phyloP scores from a whole-genome alignment of 805 yeast species.

The Ogataea sp. region DNA sequence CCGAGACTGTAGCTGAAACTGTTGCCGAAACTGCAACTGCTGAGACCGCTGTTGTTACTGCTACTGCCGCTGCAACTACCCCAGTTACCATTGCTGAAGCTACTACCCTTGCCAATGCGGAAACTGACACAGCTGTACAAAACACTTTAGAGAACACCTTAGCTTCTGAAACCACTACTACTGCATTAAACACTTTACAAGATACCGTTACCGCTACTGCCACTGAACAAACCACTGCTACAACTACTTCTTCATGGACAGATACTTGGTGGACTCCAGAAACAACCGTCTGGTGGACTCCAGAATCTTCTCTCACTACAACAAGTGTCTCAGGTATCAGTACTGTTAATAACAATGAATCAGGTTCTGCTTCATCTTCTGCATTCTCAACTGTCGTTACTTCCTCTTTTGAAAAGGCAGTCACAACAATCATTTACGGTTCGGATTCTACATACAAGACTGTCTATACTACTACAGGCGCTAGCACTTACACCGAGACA shows the following conservation, averaged over 20 bases:
- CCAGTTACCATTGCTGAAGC: background rate
- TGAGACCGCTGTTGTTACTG: background rate
- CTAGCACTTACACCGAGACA: constrained; percentile 9
- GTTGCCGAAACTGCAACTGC: background rate
- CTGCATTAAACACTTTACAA: constrained; percentile 4
- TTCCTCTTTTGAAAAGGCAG: background rate
- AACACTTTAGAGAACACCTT: too few species aligned
- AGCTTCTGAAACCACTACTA: constrained; percentile 2
- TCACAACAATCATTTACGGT: background rate
- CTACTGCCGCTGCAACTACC: background rate
- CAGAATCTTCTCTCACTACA: too few species aligned
- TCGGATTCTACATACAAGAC: constrained; percentile 6
- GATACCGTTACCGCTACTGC: constrained; percentile 4
- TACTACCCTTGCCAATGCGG: background rate
- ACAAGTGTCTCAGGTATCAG: constrained; percentile 7
- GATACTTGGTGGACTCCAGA: constrained; percentile 3
- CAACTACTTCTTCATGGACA: background rate
- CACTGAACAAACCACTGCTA: constrained; percentile 4
- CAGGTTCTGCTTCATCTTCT: constrained; percentile 5
- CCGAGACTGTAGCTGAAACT: background rate
- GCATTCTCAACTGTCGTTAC: constrained; percentile 1
- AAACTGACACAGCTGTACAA: background rate
- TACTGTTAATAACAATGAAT: too few species aligned
- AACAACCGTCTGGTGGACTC: constrained; percentile 15
- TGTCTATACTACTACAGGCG: constrained; percentile 7